These are phyloP conservation scores for Tillandsia fasciculata DNA, from an alignment of 176 grass and related monocot genomes.

Conservation along the genomic window DNA sequence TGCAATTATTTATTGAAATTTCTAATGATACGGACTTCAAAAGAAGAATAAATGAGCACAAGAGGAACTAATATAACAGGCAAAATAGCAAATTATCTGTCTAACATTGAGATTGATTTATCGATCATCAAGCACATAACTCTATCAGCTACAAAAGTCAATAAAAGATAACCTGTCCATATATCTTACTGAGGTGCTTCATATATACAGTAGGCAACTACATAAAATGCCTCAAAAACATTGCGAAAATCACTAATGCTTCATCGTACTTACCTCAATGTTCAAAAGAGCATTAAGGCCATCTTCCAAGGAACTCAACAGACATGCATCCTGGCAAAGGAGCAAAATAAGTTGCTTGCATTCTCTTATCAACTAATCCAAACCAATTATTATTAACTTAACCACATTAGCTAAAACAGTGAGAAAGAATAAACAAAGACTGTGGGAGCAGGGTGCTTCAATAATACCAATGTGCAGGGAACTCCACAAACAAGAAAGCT, in stretches of 20 bases:
- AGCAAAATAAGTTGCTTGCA: background rate
- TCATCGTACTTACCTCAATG: constrained; percentile 62
- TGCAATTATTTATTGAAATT: constrained; percentile 4
- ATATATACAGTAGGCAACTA: too few species aligned
- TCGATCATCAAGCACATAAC: background rate
- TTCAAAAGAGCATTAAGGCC: constrained; percentile 91
- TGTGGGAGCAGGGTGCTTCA: background rate
- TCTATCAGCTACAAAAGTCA: background rate
- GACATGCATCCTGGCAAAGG: constrained; percentile 62
- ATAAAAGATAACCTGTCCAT: too few species aligned
- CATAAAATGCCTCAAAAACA: constrained; percentile 1
- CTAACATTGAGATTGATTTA: background rate
- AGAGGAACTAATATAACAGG: background rate
- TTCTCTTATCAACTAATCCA: too few species aligned
- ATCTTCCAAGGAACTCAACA: constrained; percentile 87
- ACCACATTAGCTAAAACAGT: background rate
- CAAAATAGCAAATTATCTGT: background rate
- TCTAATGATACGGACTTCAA: background rate
- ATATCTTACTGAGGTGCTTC: too few species aligned
- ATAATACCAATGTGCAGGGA: constrained; percentile 55
- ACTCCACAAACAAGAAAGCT: constrained; percentile 86
- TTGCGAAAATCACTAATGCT: constrained; percentile 1
- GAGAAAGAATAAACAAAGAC: background rate
- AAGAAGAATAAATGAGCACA: constrained; percentile 2
- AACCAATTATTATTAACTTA: too few species aligned